Conservation (phyloP, 192 early-diverging fungal species). For the Funneliformis mosseae region DNA sequence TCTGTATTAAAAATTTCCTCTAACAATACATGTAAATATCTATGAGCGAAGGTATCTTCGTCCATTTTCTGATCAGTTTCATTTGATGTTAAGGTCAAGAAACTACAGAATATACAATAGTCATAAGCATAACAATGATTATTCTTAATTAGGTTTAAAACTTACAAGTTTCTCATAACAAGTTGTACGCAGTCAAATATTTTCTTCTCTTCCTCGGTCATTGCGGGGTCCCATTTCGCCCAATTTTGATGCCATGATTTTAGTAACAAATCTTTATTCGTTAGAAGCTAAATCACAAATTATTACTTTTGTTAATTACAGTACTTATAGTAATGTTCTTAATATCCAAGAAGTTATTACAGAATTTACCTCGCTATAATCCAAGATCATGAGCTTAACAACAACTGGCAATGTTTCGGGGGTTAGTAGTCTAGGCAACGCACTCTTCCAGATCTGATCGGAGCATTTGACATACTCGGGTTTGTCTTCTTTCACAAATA, state of each 20-base stretch:
- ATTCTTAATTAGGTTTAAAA: constrained; percentile 27
- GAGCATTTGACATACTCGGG: constrained; percentile 24
- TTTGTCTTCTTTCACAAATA: constrained; percentile 20
- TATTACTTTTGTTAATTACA: constrained; percentile 23
- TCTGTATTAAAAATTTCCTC: constrained; percentile 22
- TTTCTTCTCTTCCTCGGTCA: constrained; percentile 23
- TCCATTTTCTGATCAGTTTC: constrained; percentile 10
- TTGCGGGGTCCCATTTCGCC: neutral
- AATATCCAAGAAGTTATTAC: constrained; percentile 17
- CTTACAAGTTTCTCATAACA: constrained; percentile 27
- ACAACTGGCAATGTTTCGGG: constrained; percentile 12
- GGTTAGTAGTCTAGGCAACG: constrained; percentile 6
- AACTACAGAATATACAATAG: constrained; percentile 25
- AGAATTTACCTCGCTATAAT: constrained; percentile 21
- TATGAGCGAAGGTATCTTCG: constrained; percentile 26
- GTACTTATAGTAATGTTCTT: constrained; percentile 15
- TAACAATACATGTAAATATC: constrained; percentile 15
- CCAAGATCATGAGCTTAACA: constrained; percentile 17
- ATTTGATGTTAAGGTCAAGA: constrained; percentile 20
- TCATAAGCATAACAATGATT: constrained; percentile 15
- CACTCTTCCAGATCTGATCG: constrained; percentile 9
- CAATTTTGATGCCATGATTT: constrained; percentile 16
- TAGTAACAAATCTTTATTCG: constrained; percentile 12
- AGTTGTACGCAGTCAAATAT: constrained; percentile 29
- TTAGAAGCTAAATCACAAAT: constrained; percentile 28